phyloP scores from a whole-genome alignment of 2,329 filamentous ascomycete species.

The Ascocoryne sarcoides region DNA sequence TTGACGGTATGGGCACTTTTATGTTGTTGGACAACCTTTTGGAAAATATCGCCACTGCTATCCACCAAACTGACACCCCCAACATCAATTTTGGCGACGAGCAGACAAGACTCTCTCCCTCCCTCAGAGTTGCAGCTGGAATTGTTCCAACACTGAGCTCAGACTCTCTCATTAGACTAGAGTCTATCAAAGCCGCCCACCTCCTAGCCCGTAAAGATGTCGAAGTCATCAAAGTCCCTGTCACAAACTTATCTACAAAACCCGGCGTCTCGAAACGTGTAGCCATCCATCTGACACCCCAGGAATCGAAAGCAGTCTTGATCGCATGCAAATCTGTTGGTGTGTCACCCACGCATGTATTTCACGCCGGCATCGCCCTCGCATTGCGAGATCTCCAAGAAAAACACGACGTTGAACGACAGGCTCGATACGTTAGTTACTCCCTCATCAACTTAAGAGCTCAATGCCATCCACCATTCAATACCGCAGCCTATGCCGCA shows the following conservation, averaged over 20 bases:
- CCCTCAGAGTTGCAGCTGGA: slow-evolving; percentile 1
- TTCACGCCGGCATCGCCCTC: not conserved
- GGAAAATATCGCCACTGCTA: slow-evolving; percentile 19
- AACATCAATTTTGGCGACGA: slow-evolving; percentile 12
- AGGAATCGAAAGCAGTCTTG: slow-evolving; percentile 1
- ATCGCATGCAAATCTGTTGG: slow-evolving; percentile 1
- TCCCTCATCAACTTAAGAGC: slow-evolving; percentile 4
- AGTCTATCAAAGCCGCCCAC: not conserved
- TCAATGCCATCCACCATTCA: not conserved
- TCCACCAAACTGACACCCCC: slow-evolving; percentile 5
- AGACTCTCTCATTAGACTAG: not conserved
- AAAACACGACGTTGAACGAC: not conserved
- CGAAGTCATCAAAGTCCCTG: slow-evolving; percentile 1
- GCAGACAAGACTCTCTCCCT: slow-evolving; percentile 4
- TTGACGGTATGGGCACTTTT: slow-evolving; percentile 34
- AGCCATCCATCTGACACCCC: not conserved
- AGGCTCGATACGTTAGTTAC: slow-evolving; percentile 5
- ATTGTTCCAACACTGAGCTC: not conserved
- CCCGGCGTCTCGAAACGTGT: not conserved
- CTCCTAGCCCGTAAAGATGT: not conserved
- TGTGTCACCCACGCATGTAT: slow-evolving; percentile 2
- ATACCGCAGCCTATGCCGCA: slow-evolving; percentile 2
- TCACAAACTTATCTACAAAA: not conserved
- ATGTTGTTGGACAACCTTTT: slow-evolving; percentile 29
- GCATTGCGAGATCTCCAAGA: slow-evolving; percentile 1